These are phyloP conservation scores for Salvia rosmarinus DNA, from an alignment of 257 asterid species.

Conservation along the genomic window DNA sequence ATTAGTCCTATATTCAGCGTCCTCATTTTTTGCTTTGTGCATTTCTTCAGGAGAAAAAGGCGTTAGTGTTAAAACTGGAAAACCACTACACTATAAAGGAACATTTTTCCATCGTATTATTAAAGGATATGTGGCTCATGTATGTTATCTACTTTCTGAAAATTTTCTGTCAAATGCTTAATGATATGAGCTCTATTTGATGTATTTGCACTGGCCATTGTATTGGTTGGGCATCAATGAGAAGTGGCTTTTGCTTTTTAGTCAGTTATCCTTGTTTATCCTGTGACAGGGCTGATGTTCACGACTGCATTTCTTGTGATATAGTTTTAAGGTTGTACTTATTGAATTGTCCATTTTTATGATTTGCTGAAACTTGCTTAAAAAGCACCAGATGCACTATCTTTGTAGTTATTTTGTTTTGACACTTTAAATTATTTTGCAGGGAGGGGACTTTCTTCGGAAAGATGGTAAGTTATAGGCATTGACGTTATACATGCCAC, in stretches of 20 bases:
- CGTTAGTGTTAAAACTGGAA: slow-evolving; percentile 69
- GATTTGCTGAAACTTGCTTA: slow-evolving; percentile 38
- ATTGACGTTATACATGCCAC: slow-evolving; percentile 9
- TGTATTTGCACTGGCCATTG: slow-evolving; percentile 35
- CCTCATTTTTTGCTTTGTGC: slow-evolving; percentile 4
- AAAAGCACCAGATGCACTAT: slow-evolving; percentile 25
- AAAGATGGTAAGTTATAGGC: slow-evolving; percentile 67
- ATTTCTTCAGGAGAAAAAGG: slow-evolving; percentile 97
- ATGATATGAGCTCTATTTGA: slow-evolving; percentile 31
- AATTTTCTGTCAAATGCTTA: slow-evolving; percentile 7
- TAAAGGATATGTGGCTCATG: slow-evolving; percentile 87
- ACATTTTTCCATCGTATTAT: slow-evolving; percentile 85
- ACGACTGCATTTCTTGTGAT: slow-evolving; percentile 87
- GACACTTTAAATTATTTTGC: slow-evolving; percentile 46
- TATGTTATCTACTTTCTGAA: slow-evolving; percentile 38
- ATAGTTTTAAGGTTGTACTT: slow-evolving; percentile 85
- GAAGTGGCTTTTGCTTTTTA: slow-evolving; percentile 54
- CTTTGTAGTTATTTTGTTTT: slow-evolving; percentile 29
- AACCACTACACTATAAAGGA: slow-evolving; percentile 90
- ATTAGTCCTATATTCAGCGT: background rate
- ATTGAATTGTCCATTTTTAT: slow-evolving; percentile 50
- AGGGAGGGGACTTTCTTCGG: slow-evolving; percentile 96
- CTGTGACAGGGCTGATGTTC: slow-evolving; percentile 93
- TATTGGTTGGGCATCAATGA: slow-evolving; percentile 43
- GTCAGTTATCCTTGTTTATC: slow-evolving; percentile 83